Base-by-base conservation (phyloP, 225 moss, liverwort and hornwort genomes). In the Anthoceros angustus region DNA sequence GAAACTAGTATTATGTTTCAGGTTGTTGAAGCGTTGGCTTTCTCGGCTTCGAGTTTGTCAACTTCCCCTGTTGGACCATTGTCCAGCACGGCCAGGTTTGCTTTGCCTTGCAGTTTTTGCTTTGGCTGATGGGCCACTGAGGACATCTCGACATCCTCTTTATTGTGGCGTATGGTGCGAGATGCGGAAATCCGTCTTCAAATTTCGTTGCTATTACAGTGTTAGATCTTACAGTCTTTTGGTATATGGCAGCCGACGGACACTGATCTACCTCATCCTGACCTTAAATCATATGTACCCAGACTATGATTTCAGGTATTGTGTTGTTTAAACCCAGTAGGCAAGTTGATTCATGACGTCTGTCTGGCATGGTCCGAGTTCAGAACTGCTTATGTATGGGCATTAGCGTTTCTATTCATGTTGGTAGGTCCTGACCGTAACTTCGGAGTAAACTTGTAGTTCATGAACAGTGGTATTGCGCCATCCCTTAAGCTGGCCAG, bases 281-380 rank as follows among this genome's bases (percentile, higher is more conserved):
- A 98, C 98, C 39, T 83, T 98, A 77, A 92, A 92, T 83, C 98
- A 98, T 73, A 86, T 98, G 92, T 98, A 86, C 75, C 98, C 89
- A 69, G 98, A 98, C 72, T 86, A 98, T 74, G 86, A 98, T 70
- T 98, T 98, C 76, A 98, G 98, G 98, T 98, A 72, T 63, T 75
- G 60, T 62, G 43, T 20, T 55, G 12, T 18, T 3, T 63, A 63
- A 12, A 15, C 50, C 32, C 32, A 39, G 32, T 25, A 32, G 38
- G 21, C 60, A 15, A 18, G 67, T 63, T 42, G n/a, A 25, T 74
- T 43, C 39, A n/a, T 43, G n/a, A 14, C 23, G 9, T 61, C 41
- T 62, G 38, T 42, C 0, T 63, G 42, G 60, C 12, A 26, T 12
- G 14, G 38, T 12, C n/a, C n/a, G 3, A 16, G 32, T 32, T 32